A percentile compares a stretch with the other conserved stretches of the same genome.
phyloP scores from a whole-genome alignment of 1,139 yeast species.

The Hemisphaericaspora lyxosophila region DNA sequence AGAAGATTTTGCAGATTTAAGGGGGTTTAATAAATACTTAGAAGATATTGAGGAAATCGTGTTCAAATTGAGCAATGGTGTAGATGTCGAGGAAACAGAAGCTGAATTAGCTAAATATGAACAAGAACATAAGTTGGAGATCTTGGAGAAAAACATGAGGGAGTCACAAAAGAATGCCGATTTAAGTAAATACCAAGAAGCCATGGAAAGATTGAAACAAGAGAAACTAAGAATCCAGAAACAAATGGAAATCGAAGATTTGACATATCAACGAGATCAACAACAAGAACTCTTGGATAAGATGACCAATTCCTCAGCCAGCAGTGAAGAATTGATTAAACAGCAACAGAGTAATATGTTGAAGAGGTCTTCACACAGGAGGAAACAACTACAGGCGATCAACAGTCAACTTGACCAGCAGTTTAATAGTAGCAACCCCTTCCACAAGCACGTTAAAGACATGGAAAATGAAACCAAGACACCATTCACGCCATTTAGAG shows the following conservation, averaged over 20 bases:
- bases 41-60: slow-evolving; percentile 83
- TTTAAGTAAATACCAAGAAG: slow-evolving; percentile 57
- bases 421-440: slow-evolving; percentile 29
- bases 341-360: slow-evolving; percentile 44
- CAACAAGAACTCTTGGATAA: slow-evolving; percentile 69
- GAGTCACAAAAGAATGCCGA: slow-evolving; percentile 68
- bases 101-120: slow-evolving; percentile 69
- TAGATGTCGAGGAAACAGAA: slow-evolving; percentile 74
- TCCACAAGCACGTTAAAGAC: slow-evolving; percentile 21
- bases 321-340: slow-evolving; percentile 52
- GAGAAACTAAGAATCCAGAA: slow-evolving; percentile 64
- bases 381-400: slow-evolving; percentile 65
- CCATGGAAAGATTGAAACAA: slow-evolving; percentile 56
- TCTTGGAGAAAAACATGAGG: slow-evolving; percentile 62
- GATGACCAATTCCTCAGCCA: slow-evolving; percentile 53
- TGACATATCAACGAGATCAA: slow-evolving; percentile 54
- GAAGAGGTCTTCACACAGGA: slow-evolving; percentile 64
- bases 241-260: slow-evolving; percentile 69
- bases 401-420: slow-evolving; percentile 50
- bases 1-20: slow-evolving; percentile 63
- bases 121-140: slow-evolving; percentile 70
- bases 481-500: slow-evolving; percentile 94
- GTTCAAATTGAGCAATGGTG: slow-evolving; percentile 68
- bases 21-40: slow-evolving; percentile 70
- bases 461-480: slow-evolving; percentile 25